These are phyloP conservation scores for Geranomyces variabilis DNA, from an alignment of 192 early-diverging fungal genomes.

Conservation along the genomic window DNA sequence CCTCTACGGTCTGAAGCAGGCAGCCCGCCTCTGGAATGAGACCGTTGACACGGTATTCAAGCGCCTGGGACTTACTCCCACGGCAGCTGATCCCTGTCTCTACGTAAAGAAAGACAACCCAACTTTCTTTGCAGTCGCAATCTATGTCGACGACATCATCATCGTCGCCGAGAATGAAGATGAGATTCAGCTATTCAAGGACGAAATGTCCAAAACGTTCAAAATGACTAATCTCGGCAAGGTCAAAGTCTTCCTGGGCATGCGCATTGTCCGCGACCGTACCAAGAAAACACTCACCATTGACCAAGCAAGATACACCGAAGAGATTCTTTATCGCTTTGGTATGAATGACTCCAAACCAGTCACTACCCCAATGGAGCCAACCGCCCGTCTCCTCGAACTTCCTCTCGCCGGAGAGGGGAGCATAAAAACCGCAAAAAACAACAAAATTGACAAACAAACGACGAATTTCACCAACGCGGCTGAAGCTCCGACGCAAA, in stretches of 20 bases:
- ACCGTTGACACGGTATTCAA: slow-evolving; percentile 3
- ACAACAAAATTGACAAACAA: not conserved
- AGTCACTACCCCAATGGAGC: not conserved
- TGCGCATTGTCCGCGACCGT: not conserved
- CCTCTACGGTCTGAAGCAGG: slow-evolving; percentile 42
- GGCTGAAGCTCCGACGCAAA: too few species aligned
- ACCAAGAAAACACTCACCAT: not conserved
- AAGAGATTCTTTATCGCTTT: not conserved
- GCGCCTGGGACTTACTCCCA: slow-evolving; percentile 1
- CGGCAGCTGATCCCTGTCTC: slow-evolving; percentile 14
- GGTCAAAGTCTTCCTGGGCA: slow-evolving; percentile 1
- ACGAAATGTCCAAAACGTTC: not conserved
- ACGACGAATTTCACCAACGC: too few species aligned
- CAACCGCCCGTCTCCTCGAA: not conserved
- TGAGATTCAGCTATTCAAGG: not conserved
- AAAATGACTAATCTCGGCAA: slow-evolving; percentile 12
- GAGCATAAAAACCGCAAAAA: not conserved
- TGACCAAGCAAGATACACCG: not conserved
- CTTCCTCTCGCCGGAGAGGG: not conserved
- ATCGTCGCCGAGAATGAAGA: not conserved
- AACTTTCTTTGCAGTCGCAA: not conserved
- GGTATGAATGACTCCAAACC: not conserved
- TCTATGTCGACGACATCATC: not conserved
- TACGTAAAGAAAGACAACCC: not conserved
- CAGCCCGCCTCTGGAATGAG: slow-evolving; percentile 24